Evolutionary conservation across 306 rosid species (phyloP), one percentile per base, ranked within the genome.

Genomic region (Calophaca sinica): DNA sequence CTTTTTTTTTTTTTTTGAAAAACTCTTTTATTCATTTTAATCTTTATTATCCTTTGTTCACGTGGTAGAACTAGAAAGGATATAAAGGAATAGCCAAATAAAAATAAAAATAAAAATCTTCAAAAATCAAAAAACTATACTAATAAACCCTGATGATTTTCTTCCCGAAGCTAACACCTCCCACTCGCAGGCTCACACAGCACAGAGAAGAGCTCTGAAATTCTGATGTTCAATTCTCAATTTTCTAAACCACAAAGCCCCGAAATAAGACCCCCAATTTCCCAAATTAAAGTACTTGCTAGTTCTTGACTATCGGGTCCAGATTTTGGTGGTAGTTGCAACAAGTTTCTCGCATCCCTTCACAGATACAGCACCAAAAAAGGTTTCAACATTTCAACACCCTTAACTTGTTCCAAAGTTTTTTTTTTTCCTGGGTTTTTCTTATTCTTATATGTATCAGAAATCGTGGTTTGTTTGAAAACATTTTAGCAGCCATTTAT

Each of bases 401-500:
- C 45, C 69, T 65, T 28, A 31, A 63, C 6, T 51, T 75, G 20
- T 73, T 35, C 35, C 62, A 46, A 55, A 72, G 11, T 67, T 79
- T 58, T 11, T n/a, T n/a, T n/a, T n/a, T 36, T 55, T 64, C 5
- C 7, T 6, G 33, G 54, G 26, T 29, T 62, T 60, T 79, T 14
- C 11, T 6, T 15, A 10, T 51, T 51, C 13, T 42, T 7, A 49
- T 39, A 10, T 13, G n/a, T 69, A 36, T 38, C 46, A 48, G 29
- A 28, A 6, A 39, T 50, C 44, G 20, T 52, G 55, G 33, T 29
- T 42, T 53, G 15, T 32, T 63, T 44, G 62, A 5, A 75, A 54
- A 53, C 63, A 66, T 58, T 65, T 20, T 20, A 20, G 48, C 73
- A 38, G 61, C 28, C 65, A 48, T 63, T 14, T 45, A 26, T 9